Percentiles rank a stretch among this genome's conserved stretches.
Conservation (phyloP, 2,329 filamentous ascomycete genomes). For the Pyrenophora seminiperda region DNA sequence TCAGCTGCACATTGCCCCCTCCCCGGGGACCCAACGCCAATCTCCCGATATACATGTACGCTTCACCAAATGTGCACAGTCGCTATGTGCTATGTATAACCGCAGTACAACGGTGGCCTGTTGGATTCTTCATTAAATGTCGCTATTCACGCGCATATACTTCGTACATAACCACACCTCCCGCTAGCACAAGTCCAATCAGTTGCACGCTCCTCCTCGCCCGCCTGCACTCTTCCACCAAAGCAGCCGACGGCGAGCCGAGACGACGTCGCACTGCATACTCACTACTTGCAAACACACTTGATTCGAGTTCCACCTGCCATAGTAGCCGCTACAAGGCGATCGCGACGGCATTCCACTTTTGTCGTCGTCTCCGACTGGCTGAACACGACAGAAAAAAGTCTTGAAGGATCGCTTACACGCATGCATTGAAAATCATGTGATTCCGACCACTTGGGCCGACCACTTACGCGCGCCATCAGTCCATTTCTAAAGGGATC, state of each 20-base stretch:
- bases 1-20: slow-evolving; percentile 19
- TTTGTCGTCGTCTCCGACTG: slow-evolving; percentile 38
- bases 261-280: slow-evolving; percentile 31
- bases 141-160: slow-evolving; percentile 9
- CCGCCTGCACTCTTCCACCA: slow-evolving; percentile 27
- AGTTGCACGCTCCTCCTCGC: background rate
- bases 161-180: slow-evolving; percentile 6
- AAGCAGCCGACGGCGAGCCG: slow-evolving; percentile 17
- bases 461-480: background rate
- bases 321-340: slow-evolving; percentile 22
- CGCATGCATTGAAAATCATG: slow-evolving; percentile 40
- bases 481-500: background rate
- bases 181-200: background rate
- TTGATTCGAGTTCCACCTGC: slow-evolving; percentile 25
- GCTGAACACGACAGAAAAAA: slow-evolving; percentile 29
- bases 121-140: background rate
- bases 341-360: slow-evolving; percentile 30
- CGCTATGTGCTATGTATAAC: slow-evolving; percentile 13
- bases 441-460: slow-evolving; percentile 18
- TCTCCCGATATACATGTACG: slow-evolving; percentile 7
- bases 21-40: slow-evolving; percentile 10
- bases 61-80: slow-evolving; percentile 15
- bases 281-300: slow-evolving; percentile 14
- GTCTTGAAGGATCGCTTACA: slow-evolving; percentile 35
- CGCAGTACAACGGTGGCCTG: background rate